Evolutionary conservation across 108 stramenopile species (phyloP), one percentile per base, ranked within the genome.

Genomic region (Cylindrotheca fusiformis): DNA sequence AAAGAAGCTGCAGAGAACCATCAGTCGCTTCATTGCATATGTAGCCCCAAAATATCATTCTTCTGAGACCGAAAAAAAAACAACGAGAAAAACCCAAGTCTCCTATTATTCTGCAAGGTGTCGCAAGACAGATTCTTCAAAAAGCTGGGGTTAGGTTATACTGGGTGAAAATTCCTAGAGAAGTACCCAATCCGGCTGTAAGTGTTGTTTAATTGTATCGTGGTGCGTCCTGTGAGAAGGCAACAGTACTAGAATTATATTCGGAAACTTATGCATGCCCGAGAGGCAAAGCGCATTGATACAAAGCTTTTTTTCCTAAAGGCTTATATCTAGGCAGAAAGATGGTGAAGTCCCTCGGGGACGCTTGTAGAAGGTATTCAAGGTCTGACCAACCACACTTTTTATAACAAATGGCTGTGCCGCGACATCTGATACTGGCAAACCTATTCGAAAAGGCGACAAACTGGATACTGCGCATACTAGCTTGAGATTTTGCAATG

Each of bases 391-490:
- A 50, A 82, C 57, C 65, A 74, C 4, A 86, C 85, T 2, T 86
- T 86, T 55, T 86, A 86, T 60, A 74, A 82, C 73, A 82, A n/a
- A 82, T 41, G 85, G 85, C 17, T 55, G 65, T 78, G 14, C 85
- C 85, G 1, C n/a, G n/a, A 75, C 80, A 17, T 77, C 67, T 41
- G 73, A 75, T 51, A 86, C 85, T 10, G 65, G 78, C 32, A 86
- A 86, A 56, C 85, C 85, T 14, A 76, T 81, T 5, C 29, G 79
- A 8, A 60, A 67, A 23, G 85, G 82, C 57, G 29, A 55, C 18
- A 53, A 57, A 31, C 29, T 86, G 36, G 55, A 59, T n/a, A n/a
- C n/a, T n/a, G n/a, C n/a, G n/a, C n/a, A n/a, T n/a, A n/a, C n/a
- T n/a, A n/a, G n/a, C n/a, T n/a, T n/a, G n/a, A n/a, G n/a, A n/a